Evolutionary conservation across 2,329 filamentous ascomycete genomes (phyloP).

Genomic region (Exophiala viscosa): DNA sequence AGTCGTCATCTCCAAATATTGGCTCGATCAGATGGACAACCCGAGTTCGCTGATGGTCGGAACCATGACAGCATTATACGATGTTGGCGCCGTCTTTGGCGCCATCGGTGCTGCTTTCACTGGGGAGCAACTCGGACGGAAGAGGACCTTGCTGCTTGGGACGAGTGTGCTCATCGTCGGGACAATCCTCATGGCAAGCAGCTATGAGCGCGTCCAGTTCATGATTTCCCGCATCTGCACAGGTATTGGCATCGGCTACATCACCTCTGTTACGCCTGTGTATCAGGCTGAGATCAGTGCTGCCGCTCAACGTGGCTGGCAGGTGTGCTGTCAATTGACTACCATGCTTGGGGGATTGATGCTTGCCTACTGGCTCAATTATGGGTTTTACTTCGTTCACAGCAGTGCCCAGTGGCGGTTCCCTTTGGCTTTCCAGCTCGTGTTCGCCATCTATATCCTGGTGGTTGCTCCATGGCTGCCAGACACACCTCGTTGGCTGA

Average conservation of each 20-base stretch:
- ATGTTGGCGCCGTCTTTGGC: no score
- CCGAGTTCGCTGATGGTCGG: no score
- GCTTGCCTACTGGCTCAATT: constrained; percentile 51
- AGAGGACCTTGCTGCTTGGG: constrained; percentile 46
- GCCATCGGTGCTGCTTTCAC: constrained; percentile 1
- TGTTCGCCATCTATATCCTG: constrained; percentile 47
- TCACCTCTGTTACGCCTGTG: constrained; percentile 48
- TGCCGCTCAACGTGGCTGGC: constrained; percentile 41
- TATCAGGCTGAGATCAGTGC: constrained; percentile 51
- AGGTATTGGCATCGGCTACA: constrained; percentile 51
- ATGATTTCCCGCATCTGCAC: constrained; percentile 47
- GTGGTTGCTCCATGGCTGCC: constrained; percentile 46
- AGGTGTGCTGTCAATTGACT: constrained; percentile 48
- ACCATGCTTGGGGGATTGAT: constrained; percentile 50
- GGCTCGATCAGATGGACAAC: no score
- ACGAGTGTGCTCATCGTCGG: constrained; percentile 48
- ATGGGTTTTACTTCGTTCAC: constrained; percentile 45
- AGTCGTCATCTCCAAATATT: no score
- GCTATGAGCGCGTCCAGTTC: constrained; percentile 47
- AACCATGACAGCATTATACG: no score
- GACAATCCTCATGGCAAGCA: constrained; percentile 46
- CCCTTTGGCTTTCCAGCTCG: constrained; percentile 47
- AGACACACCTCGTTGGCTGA: constrained; percentile 47
- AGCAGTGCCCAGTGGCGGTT: constrained; percentile 44
- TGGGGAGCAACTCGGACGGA: constrained; percentile 49